phyloP scores from a whole-genome alignment of 441 rosid species.

The Jatropha podagrica region DNA sequence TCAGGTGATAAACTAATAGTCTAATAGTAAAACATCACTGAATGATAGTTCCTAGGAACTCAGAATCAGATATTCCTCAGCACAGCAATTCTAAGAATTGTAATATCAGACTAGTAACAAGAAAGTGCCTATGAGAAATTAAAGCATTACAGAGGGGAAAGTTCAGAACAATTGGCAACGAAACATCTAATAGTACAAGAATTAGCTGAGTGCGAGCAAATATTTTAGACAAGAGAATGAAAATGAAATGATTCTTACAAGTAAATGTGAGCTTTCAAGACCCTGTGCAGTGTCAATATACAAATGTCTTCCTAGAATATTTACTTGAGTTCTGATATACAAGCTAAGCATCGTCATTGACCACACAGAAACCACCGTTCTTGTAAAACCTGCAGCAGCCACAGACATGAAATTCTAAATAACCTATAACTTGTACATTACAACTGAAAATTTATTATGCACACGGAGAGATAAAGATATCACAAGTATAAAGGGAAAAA shows the following conservation, averaged over 20 bases:
- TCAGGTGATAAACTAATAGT: not conserved
- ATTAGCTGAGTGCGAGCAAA: not conserved
- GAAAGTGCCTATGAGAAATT: not conserved
- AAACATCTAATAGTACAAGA: not conserved
- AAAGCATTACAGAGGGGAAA: not conserved
- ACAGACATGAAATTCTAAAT: conserved; percentile 12
- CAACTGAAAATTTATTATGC: not conserved
- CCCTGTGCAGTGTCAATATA: conserved; percentile 83
- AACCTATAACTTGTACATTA: not conserved
- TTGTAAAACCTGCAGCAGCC: conserved; percentile 74
- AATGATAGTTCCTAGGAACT: conserved; percentile 1
- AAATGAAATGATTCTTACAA: conserved; percentile 47
- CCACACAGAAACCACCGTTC: conserved; percentile 79
- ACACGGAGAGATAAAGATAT: conserved; percentile 10
- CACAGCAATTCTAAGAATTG: not conserved
- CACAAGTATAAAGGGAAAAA: conserved; percentile 14
- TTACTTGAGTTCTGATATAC: conserved; percentile 90
- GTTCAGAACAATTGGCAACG: not conserved
- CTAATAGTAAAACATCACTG: not conserved
- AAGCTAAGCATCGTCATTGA: conserved; percentile 79
- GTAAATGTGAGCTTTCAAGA: conserved; percentile 54
- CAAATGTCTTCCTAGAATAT: conserved; percentile 91
- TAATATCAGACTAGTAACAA: not conserved
- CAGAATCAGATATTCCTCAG: conserved; percentile 2
- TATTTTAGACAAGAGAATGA: not conserved